Conservation (phyloP, 805 yeast species). For the Maudiozyma barnettii region DNA sequence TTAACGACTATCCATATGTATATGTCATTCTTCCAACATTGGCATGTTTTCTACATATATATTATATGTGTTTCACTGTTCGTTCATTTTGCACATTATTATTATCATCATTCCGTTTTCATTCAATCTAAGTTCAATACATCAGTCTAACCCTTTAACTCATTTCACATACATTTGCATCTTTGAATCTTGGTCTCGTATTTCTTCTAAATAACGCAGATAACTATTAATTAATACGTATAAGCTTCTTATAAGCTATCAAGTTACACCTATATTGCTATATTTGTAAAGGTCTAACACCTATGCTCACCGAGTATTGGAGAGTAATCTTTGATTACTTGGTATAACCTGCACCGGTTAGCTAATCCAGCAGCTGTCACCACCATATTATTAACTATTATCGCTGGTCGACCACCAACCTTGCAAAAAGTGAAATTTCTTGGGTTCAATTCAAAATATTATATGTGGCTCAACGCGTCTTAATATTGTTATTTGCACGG, state of each 20-base stretch:
- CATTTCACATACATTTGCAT: constrained; percentile 38
- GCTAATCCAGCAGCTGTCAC: background rate
- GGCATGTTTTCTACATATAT: too few species aligned
- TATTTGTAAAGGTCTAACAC: too few species aligned
- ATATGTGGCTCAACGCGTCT: too few species aligned
- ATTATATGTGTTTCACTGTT: too few species aligned
- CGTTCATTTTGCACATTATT: too few species aligned
- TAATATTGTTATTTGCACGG: too few species aligned
- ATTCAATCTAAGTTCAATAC: background rate
- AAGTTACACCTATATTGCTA: background rate
- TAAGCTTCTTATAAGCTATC: background rate
- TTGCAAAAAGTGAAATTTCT: too few species aligned
- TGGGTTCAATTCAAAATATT: too few species aligned
- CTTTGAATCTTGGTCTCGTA: constrained; percentile 28
- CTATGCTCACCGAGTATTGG: too few species aligned
- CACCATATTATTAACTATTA: constrained; percentile 21
- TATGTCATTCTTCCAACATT: too few species aligned
- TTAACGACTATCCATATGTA: too few species aligned
- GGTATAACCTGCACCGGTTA: constrained; percentile 2
- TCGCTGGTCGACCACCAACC: constrained; percentile 3
- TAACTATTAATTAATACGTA: background rate
- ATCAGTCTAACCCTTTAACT: background rate
- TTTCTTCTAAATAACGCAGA: background rate
- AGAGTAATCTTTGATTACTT: too few species aligned
- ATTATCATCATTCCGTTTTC: background rate